Base-by-base conservation (phyloP, 108 stramenopile species). In the Conticribra weissflogii region DNA sequence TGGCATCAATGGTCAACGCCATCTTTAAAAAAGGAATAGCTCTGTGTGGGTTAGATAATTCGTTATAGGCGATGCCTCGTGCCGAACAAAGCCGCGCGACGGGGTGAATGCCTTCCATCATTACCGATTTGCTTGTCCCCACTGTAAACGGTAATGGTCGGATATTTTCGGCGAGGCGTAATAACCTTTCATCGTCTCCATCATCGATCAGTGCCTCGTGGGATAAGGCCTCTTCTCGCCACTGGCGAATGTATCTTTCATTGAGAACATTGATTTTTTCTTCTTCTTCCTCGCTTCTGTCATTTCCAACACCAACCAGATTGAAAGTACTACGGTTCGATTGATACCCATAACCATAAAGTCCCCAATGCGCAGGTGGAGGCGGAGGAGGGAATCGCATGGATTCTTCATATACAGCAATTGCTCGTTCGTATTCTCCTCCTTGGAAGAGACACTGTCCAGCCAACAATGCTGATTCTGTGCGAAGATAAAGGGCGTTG, bases 1-100 rank as follows among this genome's bases (percentile, higher is more conserved):
- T 63, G 8, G 72, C 53, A 81, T 94, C 93, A 18, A 91, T 80
- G 22, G 73, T 54, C 19, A 94, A 58, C 2, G 90, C 85, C 22
- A 81, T 67, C 58, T 77, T 83, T 56, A 87, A 79, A 45, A 81
- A 94, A 0, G 79, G 46, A 9, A 86, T 63, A 14, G 89, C 88
- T 17, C 93, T 81, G 19, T 74, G 68, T 12, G 86, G 85, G 81
- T 94, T 89, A 3, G 87, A 87, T 15, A 84, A 64, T 58, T 85
- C 86, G 32, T 84, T 74, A 59, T 85, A 88, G 33, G 87, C 89
- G 9, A 63, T 71, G 28, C 85, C 93, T 4, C 88, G 68, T 56
- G 71, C 77, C 9, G 64, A 41, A 51, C 82, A 87, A 3, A 94
- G 71, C 1, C 88, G 70, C 19, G 92, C 71, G 15, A 94, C 57